Evolutionary conservation across 768 basidiomycete genomes (phyloP).

Genomic region (Chalciporus piperatus): DNA sequence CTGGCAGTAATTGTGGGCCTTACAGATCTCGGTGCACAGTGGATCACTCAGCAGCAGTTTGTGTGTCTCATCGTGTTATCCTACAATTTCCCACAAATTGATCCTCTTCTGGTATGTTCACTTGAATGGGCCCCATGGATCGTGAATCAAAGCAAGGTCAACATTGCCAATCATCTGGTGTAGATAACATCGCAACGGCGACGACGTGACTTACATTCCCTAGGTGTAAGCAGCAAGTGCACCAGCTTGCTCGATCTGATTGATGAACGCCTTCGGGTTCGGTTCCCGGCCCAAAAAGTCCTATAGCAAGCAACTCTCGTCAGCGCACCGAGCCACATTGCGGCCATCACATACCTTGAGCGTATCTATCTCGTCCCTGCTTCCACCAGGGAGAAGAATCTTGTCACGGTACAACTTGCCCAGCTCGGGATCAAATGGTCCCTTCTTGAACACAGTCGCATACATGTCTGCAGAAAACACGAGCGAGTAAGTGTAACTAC

Average conservation of each 20-base stretch:
- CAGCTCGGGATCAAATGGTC: conserved; percentile 65
- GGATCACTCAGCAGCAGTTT: no score
- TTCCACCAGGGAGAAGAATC: conserved; percentile 69
- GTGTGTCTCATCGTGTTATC: no score
- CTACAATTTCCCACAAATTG: no score
- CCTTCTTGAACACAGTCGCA: conserved; percentile 69
- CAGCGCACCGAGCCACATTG: no score
- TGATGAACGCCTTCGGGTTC: conserved; percentile 70
- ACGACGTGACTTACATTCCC: background rate
- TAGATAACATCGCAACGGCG: background rate
- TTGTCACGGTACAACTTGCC: conserved; percentile 69
- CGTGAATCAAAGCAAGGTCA: no score
- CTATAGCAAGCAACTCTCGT: conserved; percentile 18
- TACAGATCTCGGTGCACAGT: no score
- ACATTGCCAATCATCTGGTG: no score
- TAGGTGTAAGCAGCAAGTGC: conserved; percentile 36
- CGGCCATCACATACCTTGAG: conserved; percentile 36
- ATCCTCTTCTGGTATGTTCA: no score
- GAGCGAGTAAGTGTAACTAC: conserved; percentile 70
- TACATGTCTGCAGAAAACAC: conserved; percentile 59
- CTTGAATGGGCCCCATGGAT: no score
- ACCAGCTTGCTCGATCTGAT: conserved; percentile 42
- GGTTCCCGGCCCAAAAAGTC: conserved; percentile 77
- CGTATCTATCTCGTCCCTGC: conserved; percentile 70
- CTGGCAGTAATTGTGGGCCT: no score